A percentile compares a stretch with the other conserved stretches of the same genome.
These are phyloP conservation scores for Letharia lupina DNA, from an alignment of 495 filamentous ascomycete species.

Conservation along the genomic window DNA sequence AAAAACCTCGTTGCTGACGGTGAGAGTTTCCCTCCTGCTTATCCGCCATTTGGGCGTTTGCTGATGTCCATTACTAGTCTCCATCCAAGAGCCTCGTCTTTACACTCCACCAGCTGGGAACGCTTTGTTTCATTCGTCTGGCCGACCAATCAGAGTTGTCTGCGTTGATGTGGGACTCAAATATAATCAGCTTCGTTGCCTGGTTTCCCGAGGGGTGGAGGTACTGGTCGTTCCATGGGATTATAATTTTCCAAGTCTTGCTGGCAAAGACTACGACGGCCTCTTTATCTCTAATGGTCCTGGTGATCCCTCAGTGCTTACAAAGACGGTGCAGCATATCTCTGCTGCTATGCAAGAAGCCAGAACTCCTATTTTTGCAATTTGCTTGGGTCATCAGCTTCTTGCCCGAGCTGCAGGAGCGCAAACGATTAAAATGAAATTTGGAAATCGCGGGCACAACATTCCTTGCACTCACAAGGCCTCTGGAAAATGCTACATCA, in stretches of 20 bases:
- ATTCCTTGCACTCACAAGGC: slow-evolving; percentile 94
- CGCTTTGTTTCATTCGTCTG: slow-evolving; percentile 75
- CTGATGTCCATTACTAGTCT: slow-evolving; percentile 53
- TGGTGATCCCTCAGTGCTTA: slow-evolving; percentile 82
- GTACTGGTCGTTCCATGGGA: slow-evolving; percentile 93
- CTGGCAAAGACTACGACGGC: slow-evolving; percentile 80
- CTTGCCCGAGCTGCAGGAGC: slow-evolving; percentile 87
- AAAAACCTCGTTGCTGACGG: slow-evolving; percentile 91
- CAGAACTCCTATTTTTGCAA: slow-evolving; percentile 85
- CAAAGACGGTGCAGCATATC: slow-evolving; percentile 67
- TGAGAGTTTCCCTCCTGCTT: slow-evolving; percentile 41
- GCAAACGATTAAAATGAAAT: slow-evolving; percentile 90
- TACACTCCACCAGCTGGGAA: slow-evolving; percentile 60
- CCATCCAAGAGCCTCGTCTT: slow-evolving; percentile 69
- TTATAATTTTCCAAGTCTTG: slow-evolving; percentile 71
- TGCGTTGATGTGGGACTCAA: slow-evolving; percentile 96
- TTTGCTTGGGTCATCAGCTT: slow-evolving; percentile 92
- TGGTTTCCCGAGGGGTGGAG: slow-evolving; percentile 84
- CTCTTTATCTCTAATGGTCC: slow-evolving; percentile 97
- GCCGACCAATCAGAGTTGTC: slow-evolving; percentile 73
- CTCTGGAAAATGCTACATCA: slow-evolving; percentile 94
- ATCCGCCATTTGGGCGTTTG: slow-evolving; percentile 17
- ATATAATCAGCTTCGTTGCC: slow-evolving; percentile 91
- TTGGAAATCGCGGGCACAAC: slow-evolving; percentile 97
- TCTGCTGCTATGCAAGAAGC: slow-evolving; percentile 60